phyloP scores from a whole-genome alignment of 768 basidiomycete genomes.

The Mycena pura region DNA sequence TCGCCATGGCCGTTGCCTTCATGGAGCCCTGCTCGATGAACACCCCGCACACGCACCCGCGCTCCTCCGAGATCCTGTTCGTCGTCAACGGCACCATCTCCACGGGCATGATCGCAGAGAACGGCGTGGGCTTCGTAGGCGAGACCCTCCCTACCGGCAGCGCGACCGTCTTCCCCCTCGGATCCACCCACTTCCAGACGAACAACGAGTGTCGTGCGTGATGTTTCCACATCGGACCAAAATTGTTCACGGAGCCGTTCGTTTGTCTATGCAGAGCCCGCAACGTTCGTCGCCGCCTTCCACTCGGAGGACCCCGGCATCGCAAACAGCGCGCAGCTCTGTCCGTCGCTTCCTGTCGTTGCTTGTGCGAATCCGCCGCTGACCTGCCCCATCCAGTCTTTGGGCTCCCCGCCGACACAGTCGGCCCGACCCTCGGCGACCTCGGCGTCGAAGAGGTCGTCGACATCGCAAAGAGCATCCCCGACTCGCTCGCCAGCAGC shows the following conservation, averaged over 20 bases:
- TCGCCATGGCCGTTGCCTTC: constrained; percentile 26
- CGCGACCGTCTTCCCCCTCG: constrained; percentile 23
- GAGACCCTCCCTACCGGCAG: constrained; percentile 15
- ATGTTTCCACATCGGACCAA: not conserved
- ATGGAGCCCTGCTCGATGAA: constrained; percentile 24
- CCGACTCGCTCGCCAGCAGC: constrained; percentile 18
- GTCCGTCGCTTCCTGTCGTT: constrained; percentile 8
- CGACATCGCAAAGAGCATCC: constrained; percentile 15
- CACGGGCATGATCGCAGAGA: constrained; percentile 27
- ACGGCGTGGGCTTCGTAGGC: constrained; percentile 26
- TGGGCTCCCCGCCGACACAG: constrained; percentile 23
- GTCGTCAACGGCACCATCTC: constrained; percentile 27
- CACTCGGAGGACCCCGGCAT: constrained; percentile 20
- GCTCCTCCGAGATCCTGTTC: constrained; percentile 25
- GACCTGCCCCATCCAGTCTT: constrained; percentile 9
- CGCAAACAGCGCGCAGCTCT: constrained; percentile 23
- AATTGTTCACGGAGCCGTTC: constrained; percentile 27
- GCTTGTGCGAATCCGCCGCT: not conserved
- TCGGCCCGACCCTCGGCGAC: constrained; percentile 19
- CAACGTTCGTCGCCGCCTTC: constrained; percentile 23
- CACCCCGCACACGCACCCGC: constrained; percentile 26
- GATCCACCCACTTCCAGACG: constrained; percentile 25
- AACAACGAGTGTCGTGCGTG: constrained; percentile 22
- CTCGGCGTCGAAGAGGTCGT: constrained; percentile 19
- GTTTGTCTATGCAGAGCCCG: constrained; percentile 19